Evolutionary conservation across 306 rosid species (phyloP).

Genomic region (Sindora glabra): DNA sequence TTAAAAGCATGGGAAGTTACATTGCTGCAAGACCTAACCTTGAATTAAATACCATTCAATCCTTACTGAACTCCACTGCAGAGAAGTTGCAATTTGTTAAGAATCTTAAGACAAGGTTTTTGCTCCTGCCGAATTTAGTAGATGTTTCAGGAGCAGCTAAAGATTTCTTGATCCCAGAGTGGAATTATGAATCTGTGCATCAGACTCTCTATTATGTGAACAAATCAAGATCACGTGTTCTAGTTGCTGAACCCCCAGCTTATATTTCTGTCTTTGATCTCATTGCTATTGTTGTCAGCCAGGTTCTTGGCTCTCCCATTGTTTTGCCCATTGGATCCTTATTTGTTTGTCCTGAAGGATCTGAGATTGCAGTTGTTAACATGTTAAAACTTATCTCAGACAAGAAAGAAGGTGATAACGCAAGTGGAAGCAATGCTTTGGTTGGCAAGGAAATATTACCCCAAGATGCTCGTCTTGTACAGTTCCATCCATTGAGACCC

Average conservation of each 20-base stretch:
- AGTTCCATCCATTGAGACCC: slow-evolving; percentile 92
- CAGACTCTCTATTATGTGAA: slow-evolving; percentile 68
- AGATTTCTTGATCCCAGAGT: slow-evolving; percentile 64
- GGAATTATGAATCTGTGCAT: slow-evolving; percentile 50
- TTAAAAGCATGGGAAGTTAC: slow-evolving; percentile 58
- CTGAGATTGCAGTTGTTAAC: slow-evolving; percentile 67
- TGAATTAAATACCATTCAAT: slow-evolving; percentile 34
- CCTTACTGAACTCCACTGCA: slow-evolving; percentile 51
- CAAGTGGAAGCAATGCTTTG: slow-evolving; percentile 46
- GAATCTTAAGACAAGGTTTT: slow-evolving; percentile 61
- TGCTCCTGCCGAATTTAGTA: slow-evolving; percentile 73
- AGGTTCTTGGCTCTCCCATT: slow-evolving; percentile 78
- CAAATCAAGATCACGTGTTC: slow-evolving; percentile 51
- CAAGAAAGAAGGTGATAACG: slow-evolving; percentile 64
- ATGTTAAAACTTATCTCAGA: slow-evolving; percentile 70
- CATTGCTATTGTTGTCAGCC: slow-evolving; percentile 75
- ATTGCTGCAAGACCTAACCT: slow-evolving; percentile 48
- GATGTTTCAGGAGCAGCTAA: slow-evolving; percentile 57
- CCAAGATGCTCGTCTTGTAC: slow-evolving; percentile 89
- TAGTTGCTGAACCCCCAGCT: slow-evolving; percentile 83
- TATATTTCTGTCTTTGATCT: slow-evolving; percentile 70
- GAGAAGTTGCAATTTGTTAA: slow-evolving; percentile 82
- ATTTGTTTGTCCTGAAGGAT: slow-evolving; percentile 78
- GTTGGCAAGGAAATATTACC: slow-evolving; percentile 74
- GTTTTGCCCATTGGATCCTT: slow-evolving; percentile 80